phyloP scores from a whole-genome alignment of 768 basidiomycete genomes.

The Zangia roseola region DNA sequence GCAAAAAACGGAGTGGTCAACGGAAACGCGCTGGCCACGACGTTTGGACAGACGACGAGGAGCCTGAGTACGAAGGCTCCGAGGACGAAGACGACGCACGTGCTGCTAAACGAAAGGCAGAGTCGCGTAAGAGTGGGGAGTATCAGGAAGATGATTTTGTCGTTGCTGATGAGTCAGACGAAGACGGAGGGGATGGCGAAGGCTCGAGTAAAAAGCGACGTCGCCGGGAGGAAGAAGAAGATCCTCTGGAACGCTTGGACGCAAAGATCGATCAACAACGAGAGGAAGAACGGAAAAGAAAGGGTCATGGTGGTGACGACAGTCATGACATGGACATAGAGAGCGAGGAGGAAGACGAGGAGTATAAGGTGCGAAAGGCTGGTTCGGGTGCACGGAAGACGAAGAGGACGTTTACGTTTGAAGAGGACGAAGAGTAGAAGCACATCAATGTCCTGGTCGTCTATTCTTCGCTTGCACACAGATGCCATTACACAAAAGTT shows the following conservation, averaged over 20 bases:
- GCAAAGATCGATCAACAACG: conserved; percentile 58
- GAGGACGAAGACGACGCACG: conserved; percentile 59
- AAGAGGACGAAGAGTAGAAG: conserved; percentile 46
- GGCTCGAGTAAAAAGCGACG: conserved; percentile 36
- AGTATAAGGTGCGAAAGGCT: conserved; percentile 60
- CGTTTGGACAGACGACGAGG: conserved; percentile 71
- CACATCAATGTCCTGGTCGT: conserved; percentile 1
- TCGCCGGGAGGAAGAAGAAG: conserved; percentile 47
- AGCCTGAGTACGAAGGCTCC: conserved; percentile 51
- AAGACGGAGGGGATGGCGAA: conserved; percentile 46
- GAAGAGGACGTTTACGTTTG: conserved; percentile 53
- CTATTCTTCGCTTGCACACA: too few species aligned
- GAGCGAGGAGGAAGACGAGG: conserved; percentile 71
- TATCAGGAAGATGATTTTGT: conserved; percentile 87
- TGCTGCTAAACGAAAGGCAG: conserved; percentile 43
- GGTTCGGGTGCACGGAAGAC: conserved; percentile 52
- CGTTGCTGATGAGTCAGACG: conserved; percentile 74
- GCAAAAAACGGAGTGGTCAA: conserved; percentile 46
- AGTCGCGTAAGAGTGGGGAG: conserved; percentile 57
- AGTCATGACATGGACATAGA: conserved; percentile 68
- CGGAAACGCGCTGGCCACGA: conserved; percentile 44
- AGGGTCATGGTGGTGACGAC: conserved; percentile 33
- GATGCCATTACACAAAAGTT: conserved; percentile 18
- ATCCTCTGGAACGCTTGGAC: conserved; percentile 68
- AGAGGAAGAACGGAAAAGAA: conserved; percentile 51